These are phyloP conservation scores for Rhodotorula mucilaginosa DNA, from an alignment of 1,284 basidiomycete genomes.

Conservation along the genomic window DNA sequence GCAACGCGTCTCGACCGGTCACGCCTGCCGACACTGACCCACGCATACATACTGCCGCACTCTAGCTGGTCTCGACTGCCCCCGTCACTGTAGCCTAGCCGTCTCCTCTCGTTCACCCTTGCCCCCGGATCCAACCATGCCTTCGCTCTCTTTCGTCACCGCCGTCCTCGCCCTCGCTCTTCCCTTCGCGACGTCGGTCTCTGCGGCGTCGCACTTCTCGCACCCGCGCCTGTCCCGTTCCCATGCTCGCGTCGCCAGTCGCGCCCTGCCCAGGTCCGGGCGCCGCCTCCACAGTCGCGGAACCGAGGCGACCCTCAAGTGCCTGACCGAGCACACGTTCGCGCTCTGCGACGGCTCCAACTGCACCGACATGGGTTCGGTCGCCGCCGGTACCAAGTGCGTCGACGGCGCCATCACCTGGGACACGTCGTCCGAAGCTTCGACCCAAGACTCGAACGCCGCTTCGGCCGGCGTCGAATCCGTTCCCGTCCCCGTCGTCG, in stretches of 20 bases:
- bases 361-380: constrained; percentile 40
- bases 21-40: background rate
- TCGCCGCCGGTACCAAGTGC: constrained; percentile 40
- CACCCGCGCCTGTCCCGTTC: constrained; percentile 4
- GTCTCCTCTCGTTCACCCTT: background rate
- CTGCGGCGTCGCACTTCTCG: constrained; percentile 8
- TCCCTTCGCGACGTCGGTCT: background rate
- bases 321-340: constrained; percentile 26
- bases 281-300: constrained; percentile 13
- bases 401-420: constrained; percentile 37
- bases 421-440: constrained; percentile 23
- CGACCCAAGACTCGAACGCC: constrained; percentile 6
- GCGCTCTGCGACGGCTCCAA: constrained; percentile 30
- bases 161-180: constrained; percentile 2
- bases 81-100: background rate
- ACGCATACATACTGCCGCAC: too few relatives aligned
- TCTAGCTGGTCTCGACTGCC: constrained; percentile 12
- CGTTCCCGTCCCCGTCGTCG: constrained; percentile 1
- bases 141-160: constrained; percentile 8
- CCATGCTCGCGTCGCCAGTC: background rate
- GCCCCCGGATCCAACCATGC: too few relatives aligned
- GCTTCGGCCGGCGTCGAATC: constrained; percentile 2
- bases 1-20: too few relatives aligned
- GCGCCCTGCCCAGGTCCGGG: constrained; percentile 7
- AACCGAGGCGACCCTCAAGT: constrained; percentile 32